Percentiles rank a stretch among this genome's conserved stretches.
Evolutionary conservation across 2,329 filamentous ascomycete genomes (phyloP).

Genomic region (Diaporthe nobilis): DNA sequence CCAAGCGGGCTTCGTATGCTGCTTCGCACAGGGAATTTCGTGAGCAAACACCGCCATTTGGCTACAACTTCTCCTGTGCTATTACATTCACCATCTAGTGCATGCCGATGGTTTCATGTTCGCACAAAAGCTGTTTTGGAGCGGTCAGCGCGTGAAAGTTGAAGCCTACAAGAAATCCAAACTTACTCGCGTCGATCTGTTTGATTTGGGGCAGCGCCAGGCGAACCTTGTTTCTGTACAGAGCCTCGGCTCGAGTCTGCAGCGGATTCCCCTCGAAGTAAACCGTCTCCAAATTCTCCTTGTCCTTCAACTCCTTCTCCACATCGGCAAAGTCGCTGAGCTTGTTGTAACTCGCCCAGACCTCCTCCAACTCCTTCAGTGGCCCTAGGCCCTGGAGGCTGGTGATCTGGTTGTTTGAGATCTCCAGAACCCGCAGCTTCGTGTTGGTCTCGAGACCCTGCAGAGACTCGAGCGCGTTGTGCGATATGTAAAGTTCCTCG

Average conservation of each 20-base stretch:
- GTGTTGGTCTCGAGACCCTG: slow-evolving; percentile 78
- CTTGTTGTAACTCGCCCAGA: slow-evolving; percentile 95
- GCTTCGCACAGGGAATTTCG: neutral
- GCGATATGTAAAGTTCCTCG: slow-evolving; percentile 95
- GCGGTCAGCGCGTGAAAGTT: slow-evolving; percentile 22
- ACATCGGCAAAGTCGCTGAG: slow-evolving; percentile 86
- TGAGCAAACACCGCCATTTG: neutral
- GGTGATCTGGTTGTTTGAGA: slow-evolving; percentile 87
- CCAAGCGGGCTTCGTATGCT: slow-evolving; percentile 1
- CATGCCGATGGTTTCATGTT: neutral
- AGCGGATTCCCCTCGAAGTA: slow-evolving; percentile 97
- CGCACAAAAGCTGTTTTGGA: slow-evolving; percentile 50
- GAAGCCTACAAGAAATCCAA: neutral
- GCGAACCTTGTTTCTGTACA: slow-evolving; percentile 95
- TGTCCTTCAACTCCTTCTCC: slow-evolving; percentile 81
- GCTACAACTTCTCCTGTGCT: neutral
- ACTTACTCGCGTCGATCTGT: slow-evolving; percentile 98
- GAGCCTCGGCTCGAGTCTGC: slow-evolving; percentile 81
- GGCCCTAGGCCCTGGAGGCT: slow-evolving; percentile 80
- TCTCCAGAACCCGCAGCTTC: slow-evolving; percentile 84
- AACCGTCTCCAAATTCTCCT: slow-evolving; percentile 85
- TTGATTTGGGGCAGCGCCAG: slow-evolving; percentile 88
- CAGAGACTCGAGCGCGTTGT: slow-evolving; percentile 88
- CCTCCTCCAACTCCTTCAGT: slow-evolving; percentile 82
- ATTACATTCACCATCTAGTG: neutral